These are phyloP conservation scores for Podochytrium sp. DNA, from an alignment of 192 early-diverging fungal species.

Conservation along the genomic window DNA sequence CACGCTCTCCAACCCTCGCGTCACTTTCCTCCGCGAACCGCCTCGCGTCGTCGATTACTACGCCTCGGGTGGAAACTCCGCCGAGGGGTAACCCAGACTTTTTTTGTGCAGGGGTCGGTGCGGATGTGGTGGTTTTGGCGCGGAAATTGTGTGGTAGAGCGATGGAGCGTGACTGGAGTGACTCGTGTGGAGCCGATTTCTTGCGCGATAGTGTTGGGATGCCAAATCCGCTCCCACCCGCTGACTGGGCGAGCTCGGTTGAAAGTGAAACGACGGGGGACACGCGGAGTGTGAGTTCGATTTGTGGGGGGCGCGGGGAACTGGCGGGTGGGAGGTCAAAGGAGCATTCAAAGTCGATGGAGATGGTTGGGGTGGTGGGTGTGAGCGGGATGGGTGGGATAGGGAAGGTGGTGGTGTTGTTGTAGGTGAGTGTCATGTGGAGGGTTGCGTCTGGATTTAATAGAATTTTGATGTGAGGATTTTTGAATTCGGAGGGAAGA, in stretches of 20 bases:
- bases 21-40: neutral
- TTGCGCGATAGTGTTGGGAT: neutral
- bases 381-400: conserved; percentile 13
- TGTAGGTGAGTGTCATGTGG: conserved; percentile 20
- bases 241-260: neutral
- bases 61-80: conserved; percentile 16
- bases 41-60: conserved; percentile 6
- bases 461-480: neutral
- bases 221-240: neutral
- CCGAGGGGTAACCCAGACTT: neutral
- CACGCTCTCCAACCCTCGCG: neutral
- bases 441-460: conserved; percentile 4
- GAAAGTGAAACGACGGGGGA: neutral
- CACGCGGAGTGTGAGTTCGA: conserved; percentile 10
- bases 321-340: conserved; percentile 6
- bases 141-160: conserved; percentile 18
- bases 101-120: neutral
- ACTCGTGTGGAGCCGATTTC: neutral
- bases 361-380: neutral
- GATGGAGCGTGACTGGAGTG: neutral
- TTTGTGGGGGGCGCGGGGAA: neutral
- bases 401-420: conserved; percentile 2
- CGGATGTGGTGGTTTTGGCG: neutral
- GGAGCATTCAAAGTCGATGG: conserved; percentile 21
- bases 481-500: neutral